These are phyloP conservation scores for Aspergillus sclerotiicarbonarius DNA, from an alignment of 495 filamentous ascomycete genomes.

Conservation along the genomic window DNA sequence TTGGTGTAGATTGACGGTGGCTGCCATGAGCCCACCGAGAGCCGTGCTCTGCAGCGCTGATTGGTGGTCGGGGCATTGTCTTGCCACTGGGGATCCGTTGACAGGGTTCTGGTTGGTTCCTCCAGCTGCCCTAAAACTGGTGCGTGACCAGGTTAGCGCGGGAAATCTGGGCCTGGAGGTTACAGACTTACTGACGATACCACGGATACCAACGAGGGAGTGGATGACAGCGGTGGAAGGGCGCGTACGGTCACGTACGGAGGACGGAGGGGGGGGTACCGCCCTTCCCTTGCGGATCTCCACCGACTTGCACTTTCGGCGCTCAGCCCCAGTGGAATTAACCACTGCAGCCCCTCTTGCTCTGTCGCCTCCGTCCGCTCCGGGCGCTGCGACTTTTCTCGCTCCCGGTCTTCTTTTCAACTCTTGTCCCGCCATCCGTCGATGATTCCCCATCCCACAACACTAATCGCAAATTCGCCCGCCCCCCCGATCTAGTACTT, in stretches of 20 bases:
- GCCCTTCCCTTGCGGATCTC: constrained; percentile 13
- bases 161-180: constrained; percentile 16
- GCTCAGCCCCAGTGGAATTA: constrained; percentile 22
- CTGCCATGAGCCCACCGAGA: constrained; percentile 18
- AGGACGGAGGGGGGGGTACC: background rate
- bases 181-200: constrained; percentile 8
- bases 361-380: constrained; percentile 23
- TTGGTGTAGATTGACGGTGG: constrained; percentile 15
- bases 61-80: constrained; percentile 20
- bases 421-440: constrained; percentile 30
- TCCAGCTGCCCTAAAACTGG: constrained; percentile 24
- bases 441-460: constrained; percentile 31
- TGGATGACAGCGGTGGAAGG: background rate
- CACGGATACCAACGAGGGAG: background rate
- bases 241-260: constrained; percentile 7
- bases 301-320: constrained; percentile 12
- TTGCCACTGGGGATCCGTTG: constrained; percentile 29
- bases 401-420: constrained; percentile 26
- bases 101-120: constrained; percentile 21
- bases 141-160: constrained; percentile 34
- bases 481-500: constrained; percentile 24
- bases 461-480: constrained; percentile 20
- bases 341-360: constrained; percentile 16
- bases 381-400: constrained; percentile 17
- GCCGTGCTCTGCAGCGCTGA: background rate